Conservation (phyloP, 116 monocot species). For the Zostera marina region DNA sequence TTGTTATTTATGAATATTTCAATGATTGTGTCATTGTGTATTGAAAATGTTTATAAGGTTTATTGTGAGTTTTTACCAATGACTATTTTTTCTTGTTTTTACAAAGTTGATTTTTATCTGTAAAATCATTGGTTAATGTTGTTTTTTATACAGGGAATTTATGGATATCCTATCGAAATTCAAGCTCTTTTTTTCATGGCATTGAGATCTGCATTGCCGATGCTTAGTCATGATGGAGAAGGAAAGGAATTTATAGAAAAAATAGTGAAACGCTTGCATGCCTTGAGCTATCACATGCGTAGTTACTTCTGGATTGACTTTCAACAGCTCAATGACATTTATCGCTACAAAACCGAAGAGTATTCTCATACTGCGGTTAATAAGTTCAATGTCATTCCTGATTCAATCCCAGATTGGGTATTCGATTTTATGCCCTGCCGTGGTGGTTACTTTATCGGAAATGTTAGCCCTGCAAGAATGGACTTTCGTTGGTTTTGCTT, state of each 20-base stretch:
- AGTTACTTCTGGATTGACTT: slow-evolving; percentile 76
- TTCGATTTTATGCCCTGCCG: slow-evolving; percentile 62
- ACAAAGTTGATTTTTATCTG: no score
- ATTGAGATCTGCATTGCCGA: slow-evolving; percentile 30
- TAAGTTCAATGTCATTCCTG: slow-evolving; percentile 74
- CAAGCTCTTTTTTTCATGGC: slow-evolving; percentile 82
- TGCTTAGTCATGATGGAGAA: slow-evolving; percentile 49
- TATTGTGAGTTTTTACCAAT: no score
- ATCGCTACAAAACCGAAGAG: slow-evolving; percentile 65
- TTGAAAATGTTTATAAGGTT: no score
- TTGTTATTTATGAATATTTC: no score
- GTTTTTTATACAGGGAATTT: slow-evolving; percentile 28
- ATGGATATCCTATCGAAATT: slow-evolving; percentile 78
- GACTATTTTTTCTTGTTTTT: no score
- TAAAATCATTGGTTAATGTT: no score
- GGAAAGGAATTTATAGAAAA: slow-evolving; percentile 37
- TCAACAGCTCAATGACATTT: slow-evolving; percentile 61
- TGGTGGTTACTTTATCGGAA: slow-evolving; percentile 64
- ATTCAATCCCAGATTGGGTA: slow-evolving; percentile 76
- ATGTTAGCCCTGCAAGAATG: slow-evolving; percentile 73
- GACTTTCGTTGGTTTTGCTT: slow-evolving; percentile 69
- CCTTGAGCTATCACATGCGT: slow-evolving; percentile 53
- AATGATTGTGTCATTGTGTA: no score
- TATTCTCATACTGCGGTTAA: slow-evolving; percentile 77
- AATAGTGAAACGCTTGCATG: slow-evolving; percentile 46